Percentiles rank a stretch among this genome's conserved stretches.
These are phyloP conservation scores for Avena insularis DNA, from an alignment of 176 grass and related monocot species.

Conservation along the genomic window DNA sequence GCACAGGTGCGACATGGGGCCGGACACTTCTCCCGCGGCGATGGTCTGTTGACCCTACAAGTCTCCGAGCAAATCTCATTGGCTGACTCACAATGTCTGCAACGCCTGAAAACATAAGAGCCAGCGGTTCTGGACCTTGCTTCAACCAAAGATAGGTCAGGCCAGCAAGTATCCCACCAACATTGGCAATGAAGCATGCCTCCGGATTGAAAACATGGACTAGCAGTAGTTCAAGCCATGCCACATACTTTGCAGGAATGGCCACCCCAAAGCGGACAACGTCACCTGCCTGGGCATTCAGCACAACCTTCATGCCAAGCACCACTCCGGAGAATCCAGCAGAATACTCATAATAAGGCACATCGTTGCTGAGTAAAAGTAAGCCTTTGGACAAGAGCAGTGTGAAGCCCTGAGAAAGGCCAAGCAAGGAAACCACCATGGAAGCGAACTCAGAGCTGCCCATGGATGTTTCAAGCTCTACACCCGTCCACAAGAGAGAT, in stretches of 20 bases:
- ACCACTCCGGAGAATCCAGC: slow-evolving; percentile 93
- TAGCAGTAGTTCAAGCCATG: slow-evolving; percentile 87
- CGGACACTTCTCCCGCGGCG: slow-evolving; percentile 47
- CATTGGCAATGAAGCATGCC: slow-evolving; percentile 67
- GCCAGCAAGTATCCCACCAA: slow-evolving; percentile 88
- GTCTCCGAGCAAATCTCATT: slow-evolving; percentile 46
- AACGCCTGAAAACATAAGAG: slow-evolving; percentile 55
- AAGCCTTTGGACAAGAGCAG: slow-evolving; percentile 67
- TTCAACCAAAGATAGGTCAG: slow-evolving; percentile 69
- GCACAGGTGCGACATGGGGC: neutral
- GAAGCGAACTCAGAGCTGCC: slow-evolving; percentile 79
- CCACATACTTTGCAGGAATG: slow-evolving; percentile 75
- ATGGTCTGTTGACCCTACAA: slow-evolving; percentile 34
- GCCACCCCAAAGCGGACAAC: slow-evolving; percentile 62
- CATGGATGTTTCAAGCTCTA: slow-evolving; percentile 80
- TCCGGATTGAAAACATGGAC: slow-evolving; percentile 79
- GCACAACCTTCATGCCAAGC: slow-evolving; percentile 85
- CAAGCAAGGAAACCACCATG: slow-evolving; percentile 72
- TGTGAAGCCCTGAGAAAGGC: slow-evolving; percentile 75
- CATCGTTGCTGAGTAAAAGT: slow-evolving; percentile 48
- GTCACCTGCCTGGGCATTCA: slow-evolving; percentile 59
- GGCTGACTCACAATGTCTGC: slow-evolving; percentile 62
- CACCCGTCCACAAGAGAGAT: slow-evolving; percentile 87
- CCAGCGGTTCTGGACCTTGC: slow-evolving; percentile 44
- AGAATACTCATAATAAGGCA: slow-evolving; percentile 65